Base-by-base conservation (phyloP, 129 eudicot species). In the Chrysanthemum makinoi region DNA sequence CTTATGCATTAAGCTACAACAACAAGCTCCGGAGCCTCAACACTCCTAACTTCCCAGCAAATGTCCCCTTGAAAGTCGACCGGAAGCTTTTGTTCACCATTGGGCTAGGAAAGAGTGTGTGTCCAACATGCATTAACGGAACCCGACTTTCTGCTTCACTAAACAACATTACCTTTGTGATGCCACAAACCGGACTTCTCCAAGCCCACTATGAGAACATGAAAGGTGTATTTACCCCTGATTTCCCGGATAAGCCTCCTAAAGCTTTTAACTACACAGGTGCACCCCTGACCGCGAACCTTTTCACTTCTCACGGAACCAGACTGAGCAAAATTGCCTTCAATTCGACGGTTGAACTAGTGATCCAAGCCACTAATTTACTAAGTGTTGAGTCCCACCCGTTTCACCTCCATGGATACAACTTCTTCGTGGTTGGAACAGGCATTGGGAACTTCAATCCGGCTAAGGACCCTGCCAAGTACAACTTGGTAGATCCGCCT, bases 311-410 rank as follows among this genome's bases (percentile, higher is more conserved):
- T 64, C 65, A 78, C 46, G 78, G 86, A 79, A 54, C 76, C 69
- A 10, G 74, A 53, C 48, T 73, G 46, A 51, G 85, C 64, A 73
- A 73, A 52, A 84, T 64, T 67, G 51, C 35, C 14, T 68, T 46
- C 77, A 80, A 55, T 69, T 85, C 72, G 58, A 85, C 79, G 24
- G 84, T 85, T 10, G 86, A 82, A 9, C 89, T 83, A 0, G 78
- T 79, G 61, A 83, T 73, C 24, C 78, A 73, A 85, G 82, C 82
- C 76, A 72, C 76, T 12, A 72, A 72, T 5, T 59, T 72, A 59
- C 44, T 71, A 1, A 71, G 76, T 9, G 76, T 72, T 0, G 76
- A 72, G 12, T 72, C 68, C 55, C 76, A 72, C 68, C 76, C 76
- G 8, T 59, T 72, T 59, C 76, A 72, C 76, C 76, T 72, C 46